A percentile compares a stretch with the other conserved stretches of the same genome.
Evolutionary conservation across 768 basidiomycete species (phyloP).

Genomic region (Hortiboletus flavorubellus): DNA sequence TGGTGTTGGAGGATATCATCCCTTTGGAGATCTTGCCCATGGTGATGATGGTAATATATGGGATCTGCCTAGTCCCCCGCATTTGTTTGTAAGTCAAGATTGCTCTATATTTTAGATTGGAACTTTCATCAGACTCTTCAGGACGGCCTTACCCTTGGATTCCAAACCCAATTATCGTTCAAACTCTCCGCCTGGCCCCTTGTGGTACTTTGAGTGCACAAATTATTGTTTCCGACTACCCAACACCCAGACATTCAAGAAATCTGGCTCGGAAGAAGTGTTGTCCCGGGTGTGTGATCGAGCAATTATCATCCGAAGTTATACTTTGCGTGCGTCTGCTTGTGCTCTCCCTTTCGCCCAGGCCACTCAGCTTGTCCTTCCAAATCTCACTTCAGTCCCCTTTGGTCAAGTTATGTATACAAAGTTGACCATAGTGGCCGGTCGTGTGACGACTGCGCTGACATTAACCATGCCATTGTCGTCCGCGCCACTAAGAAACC

Average conservation of each 20-base stretch:
- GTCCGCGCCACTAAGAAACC: too few species aligned
- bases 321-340: constrained; percentile 2
- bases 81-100: too few species aligned
- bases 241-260: not conserved
- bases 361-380: constrained; percentile 12
- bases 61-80: too few species aligned
- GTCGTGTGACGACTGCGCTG: constrained; percentile 15
- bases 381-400: not conserved
- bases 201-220: constrained; percentile 8
- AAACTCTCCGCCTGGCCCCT: constrained; percentile 3
- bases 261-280: constrained; percentile 22
- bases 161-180: not conserved
- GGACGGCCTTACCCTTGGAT: too few species aligned
- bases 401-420: constrained; percentile 10
- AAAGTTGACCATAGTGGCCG: constrained; percentile 22
- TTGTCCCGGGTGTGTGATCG: constrained; percentile 8
- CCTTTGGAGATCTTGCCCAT: not conserved
- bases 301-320: constrained; percentile 20
- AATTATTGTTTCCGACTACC: too few species aligned
- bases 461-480: too few species aligned
- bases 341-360: not conserved
- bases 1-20: constrained; percentile 21
- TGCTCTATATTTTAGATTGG: too few species aligned
- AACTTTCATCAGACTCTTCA: too few species aligned
- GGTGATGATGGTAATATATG: constrained; percentile 16